phyloP scores from a whole-genome alignment of 495 filamentous ascomycete genomes.

The Wilcoxina mikolae region DNA sequence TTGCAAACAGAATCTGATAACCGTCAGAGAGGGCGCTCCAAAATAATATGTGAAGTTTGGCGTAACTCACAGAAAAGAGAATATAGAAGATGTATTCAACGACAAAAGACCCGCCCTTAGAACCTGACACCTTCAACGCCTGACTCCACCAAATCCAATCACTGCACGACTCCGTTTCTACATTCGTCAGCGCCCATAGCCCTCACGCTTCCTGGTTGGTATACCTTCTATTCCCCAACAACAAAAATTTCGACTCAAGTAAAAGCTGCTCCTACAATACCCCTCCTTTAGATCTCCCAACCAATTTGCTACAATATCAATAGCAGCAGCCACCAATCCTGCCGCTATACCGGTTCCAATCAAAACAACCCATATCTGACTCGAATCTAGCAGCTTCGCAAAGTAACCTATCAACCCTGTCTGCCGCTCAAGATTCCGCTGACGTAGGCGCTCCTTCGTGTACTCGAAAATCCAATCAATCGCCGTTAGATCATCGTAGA shows the following conservation, averaged over 20 bases:
- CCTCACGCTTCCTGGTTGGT: constrained; percentile 8
- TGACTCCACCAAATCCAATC: constrained; percentile 78
- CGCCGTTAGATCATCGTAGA: constrained; percentile 92
- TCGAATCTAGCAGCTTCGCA: constrained; percentile 58
- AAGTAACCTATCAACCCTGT: constrained; percentile 59
- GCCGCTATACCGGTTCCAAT: constrained; percentile 56
- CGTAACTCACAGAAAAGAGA: constrained; percentile 51
- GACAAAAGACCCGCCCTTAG: constrained; percentile 54
- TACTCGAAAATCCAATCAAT: constrained; percentile 99
- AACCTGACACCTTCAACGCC: constrained; percentile 51
- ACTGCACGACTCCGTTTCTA: constrained; percentile 54
- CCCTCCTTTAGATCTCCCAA: constrained; percentile 87
- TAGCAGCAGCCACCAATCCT: constrained; percentile 69
- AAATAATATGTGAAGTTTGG: too few relatives aligned
- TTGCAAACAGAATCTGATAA: constrained; percentile 59
- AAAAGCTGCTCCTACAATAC: constrained; percentile 69
- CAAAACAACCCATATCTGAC: constrained; percentile 82
- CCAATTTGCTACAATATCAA: constrained; percentile 91
- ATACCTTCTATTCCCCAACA: constrained; percentile 76
- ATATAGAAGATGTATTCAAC: constrained; percentile 79
- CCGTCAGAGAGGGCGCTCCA: background rate
- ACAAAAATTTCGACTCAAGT: constrained; percentile 79
- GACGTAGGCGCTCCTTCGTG: constrained; percentile 82
- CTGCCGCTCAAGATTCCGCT: constrained; percentile 55
- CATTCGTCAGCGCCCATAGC: background rate